Conservation (phyloP, 2,329 filamentous ascomycete species). For the Rhinocladiella mackenziei region DNA sequence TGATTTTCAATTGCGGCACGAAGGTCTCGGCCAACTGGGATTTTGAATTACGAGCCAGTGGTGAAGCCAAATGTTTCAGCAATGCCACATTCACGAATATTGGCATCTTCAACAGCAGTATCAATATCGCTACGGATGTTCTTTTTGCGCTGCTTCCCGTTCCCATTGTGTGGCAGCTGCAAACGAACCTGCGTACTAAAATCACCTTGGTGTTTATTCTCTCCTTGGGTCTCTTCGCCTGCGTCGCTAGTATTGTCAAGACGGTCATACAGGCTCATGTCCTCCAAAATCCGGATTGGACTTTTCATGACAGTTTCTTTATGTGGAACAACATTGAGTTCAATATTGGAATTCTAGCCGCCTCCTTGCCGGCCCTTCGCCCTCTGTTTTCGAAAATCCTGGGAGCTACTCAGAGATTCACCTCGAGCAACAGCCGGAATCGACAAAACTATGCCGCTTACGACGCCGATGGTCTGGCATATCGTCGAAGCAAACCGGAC, state of each 20-base stretch:
- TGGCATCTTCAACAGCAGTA: conserved; percentile 47
- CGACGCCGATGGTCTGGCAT: conserved; percentile 20
- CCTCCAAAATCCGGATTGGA: conserved; percentile 20
- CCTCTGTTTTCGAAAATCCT: conserved; percentile 33
- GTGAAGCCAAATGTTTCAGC: conserved; percentile 44
- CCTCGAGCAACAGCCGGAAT: conserved; percentile 9
- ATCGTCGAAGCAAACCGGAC: conserved; percentile 10
- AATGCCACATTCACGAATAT: conserved; percentile 41
- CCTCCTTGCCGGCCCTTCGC: conserved; percentile 40
- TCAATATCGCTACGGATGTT: conserved; percentile 46
- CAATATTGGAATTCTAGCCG: conserved; percentile 41
- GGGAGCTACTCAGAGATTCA: conserved; percentile 18
- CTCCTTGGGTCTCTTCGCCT: conserved; percentile 44
- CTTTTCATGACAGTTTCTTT: conserved; percentile 24
- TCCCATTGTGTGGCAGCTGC: conserved; percentile 42
- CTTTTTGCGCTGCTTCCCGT: conserved; percentile 44
- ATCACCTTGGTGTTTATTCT: conserved; percentile 43
- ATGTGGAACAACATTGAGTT: conserved; percentile 38
- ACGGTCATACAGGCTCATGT: conserved; percentile 18
- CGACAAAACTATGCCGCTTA: conserved; percentile 10
- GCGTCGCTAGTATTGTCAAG: conserved; percentile 43
- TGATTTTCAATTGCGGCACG: conserved; percentile 46
- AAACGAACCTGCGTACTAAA: conserved; percentile 39
- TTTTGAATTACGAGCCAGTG: conserved; percentile 29
- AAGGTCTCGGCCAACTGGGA: conserved; percentile 48